phyloP scores from a whole-genome alignment of 1,284 basidiomycete species.

The Somion occarium region DNA sequence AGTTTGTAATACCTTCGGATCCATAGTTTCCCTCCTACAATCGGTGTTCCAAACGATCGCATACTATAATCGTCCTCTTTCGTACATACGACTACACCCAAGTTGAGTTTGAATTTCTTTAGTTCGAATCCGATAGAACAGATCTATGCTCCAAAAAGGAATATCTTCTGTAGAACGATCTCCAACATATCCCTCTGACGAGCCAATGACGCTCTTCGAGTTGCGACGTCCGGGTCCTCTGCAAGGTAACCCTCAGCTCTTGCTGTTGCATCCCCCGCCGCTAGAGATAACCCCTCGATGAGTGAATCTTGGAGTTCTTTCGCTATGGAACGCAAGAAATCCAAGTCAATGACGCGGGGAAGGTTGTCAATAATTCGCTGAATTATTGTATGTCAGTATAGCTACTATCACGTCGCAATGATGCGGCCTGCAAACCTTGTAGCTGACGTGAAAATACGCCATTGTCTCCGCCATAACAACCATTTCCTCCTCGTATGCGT shows the following conservation, averaged over 20 bases:
- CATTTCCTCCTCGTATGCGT: constrained; percentile 12
- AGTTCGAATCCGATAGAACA: too few species aligned
- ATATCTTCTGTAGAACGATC: constrained; percentile 6
- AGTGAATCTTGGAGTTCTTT: constrained; percentile 11
- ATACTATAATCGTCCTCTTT: too few species aligned
- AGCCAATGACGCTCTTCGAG: constrained; percentile 1
- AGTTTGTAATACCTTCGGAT: too few species aligned
- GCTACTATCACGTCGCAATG: too few species aligned
- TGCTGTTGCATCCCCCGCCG: constrained; percentile 7
- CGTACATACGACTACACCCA: background rate
- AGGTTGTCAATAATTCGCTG: constrained; percentile 16
- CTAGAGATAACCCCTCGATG: constrained; percentile 10
- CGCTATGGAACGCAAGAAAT: constrained; percentile 8
- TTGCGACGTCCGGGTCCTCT: constrained; percentile 11
- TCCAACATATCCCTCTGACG: constrained; percentile 13
- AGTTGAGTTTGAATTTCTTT: too few species aligned
- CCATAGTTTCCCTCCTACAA: too few species aligned
- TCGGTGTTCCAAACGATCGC: too few species aligned
- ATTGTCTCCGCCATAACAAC: constrained; percentile 15
- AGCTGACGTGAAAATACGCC: constrained; percentile 16
- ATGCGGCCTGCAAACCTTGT: too few species aligned
- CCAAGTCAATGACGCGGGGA: constrained; percentile 12
- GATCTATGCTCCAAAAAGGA: too few species aligned
- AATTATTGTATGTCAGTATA: too few species aligned
- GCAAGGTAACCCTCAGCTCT: constrained; percentile 12